Evolutionary conservation across 176 grass and related monocot genomes (phyloP).

Genomic region (Musa beccarii): DNA sequence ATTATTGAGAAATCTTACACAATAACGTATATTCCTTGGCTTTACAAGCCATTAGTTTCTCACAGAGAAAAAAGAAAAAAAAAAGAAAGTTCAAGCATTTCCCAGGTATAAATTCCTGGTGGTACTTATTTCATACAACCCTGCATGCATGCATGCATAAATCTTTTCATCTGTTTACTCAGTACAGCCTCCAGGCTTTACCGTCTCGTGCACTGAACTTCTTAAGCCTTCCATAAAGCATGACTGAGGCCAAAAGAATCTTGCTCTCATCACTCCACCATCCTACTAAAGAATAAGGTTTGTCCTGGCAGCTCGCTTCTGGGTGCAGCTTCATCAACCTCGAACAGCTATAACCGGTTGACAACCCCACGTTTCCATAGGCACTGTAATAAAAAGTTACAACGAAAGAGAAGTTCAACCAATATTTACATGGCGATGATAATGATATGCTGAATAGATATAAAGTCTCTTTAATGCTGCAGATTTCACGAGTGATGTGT

Average conservation of each 20-base stretch:
- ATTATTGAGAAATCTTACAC: too few species aligned
- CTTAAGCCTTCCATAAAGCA: constrained; percentile 69
- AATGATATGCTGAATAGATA: too few species aligned
- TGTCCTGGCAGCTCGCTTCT: constrained; percentile 35
- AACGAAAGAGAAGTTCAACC: not conserved
- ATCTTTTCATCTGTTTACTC: not conserved
- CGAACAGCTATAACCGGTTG: constrained; percentile 61
- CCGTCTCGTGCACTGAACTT: constrained; percentile 32
- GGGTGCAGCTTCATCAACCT: constrained; percentile 28
- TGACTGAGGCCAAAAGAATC: constrained; percentile 41
- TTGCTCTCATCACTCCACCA: constrained; percentile 75
- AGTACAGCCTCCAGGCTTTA: constrained; percentile 25
- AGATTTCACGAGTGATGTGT: too few species aligned
- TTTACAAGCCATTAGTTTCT: too few species aligned
- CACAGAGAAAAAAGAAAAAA: too few species aligned
- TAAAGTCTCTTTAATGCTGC: too few species aligned
- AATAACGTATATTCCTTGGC: too few species aligned
- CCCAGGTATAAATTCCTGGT: too few species aligned
- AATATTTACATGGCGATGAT: too few species aligned
- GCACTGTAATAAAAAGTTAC: constrained; percentile 27
- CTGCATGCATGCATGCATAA: not conserved
- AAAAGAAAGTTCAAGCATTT: too few species aligned
- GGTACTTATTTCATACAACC: too few species aligned
- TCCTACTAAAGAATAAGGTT: constrained; percentile 53
- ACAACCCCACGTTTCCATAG: constrained; percentile 65